phyloP scores from a whole-genome alignment of 352 stramenopile species.

The Sclerospora graminicola region DNA sequence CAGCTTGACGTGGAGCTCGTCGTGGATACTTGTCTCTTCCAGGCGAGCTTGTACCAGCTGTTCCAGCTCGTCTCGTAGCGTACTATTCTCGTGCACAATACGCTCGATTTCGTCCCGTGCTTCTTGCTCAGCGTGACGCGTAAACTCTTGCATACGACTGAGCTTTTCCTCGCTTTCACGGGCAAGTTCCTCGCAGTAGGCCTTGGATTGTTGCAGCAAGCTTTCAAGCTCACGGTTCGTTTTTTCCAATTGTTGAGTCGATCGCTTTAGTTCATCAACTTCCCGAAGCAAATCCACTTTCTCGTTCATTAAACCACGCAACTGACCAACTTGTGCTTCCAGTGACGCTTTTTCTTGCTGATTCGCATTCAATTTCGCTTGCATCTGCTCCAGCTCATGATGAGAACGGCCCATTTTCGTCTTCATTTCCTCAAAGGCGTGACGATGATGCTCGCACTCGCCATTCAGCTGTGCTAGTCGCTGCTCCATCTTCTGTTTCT shows the following conservation, averaged over 20 bases:
- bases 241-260: slow-evolving; percentile 32
- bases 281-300: slow-evolving; percentile 31
- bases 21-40: slow-evolving; percentile 53
- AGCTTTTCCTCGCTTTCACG: slow-evolving; percentile 60
- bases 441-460: slow-evolving; percentile 17
- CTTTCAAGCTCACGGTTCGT: slow-evolving; percentile 44
- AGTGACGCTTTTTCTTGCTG: slow-evolving; percentile 35
- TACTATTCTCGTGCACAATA: slow-evolving; percentile 44
- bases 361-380: slow-evolving; percentile 22
- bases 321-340: slow-evolving; percentile 24
- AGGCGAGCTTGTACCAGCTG: slow-evolving; percentile 44
- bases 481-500: slow-evolving; percentile 16
- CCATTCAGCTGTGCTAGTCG: slow-evolving; percentile 18
- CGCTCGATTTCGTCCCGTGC: slow-evolving; percentile 50
- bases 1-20: slow-evolving; percentile 59
- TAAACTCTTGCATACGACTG: slow-evolving; percentile 40
- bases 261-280: slow-evolving; percentile 35
- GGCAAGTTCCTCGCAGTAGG: slow-evolving; percentile 50
- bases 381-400: slow-evolving; percentile 21
- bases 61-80: slow-evolving; percentile 57
- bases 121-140: slow-evolving; percentile 54
- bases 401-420: slow-evolving; percentile 11
- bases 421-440: slow-evolving; percentile 13
- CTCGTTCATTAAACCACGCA: slow-evolving; percentile 32
- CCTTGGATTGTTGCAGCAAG: slow-evolving; percentile 47